Evolutionary conservation across 1,139 yeast species (phyloP).

Genomic region (Lodderomyces theae): DNA sequence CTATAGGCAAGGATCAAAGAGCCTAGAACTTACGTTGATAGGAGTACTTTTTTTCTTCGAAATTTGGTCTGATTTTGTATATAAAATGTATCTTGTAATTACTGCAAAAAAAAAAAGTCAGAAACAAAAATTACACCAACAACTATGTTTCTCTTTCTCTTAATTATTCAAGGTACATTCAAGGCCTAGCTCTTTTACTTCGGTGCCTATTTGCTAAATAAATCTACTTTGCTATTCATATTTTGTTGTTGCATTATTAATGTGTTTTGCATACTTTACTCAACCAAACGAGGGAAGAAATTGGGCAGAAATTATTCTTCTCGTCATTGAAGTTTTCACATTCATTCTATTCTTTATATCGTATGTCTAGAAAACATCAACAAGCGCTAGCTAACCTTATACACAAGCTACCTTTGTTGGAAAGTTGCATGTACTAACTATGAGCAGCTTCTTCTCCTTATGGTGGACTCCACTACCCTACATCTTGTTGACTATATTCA

Average conservation of each 20-base stretch:
- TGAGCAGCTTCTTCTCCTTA: slow-evolving; percentile 1
- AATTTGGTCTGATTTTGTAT: slow-evolving; percentile 1
- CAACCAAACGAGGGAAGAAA: background rate
- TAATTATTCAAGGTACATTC: too few species aligned
- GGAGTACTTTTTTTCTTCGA: too few species aligned
- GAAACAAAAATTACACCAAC: background rate
- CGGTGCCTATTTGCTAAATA: background rate
- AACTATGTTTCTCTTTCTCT: background rate
- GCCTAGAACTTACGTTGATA: background rate
- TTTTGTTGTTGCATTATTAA: too few species aligned
- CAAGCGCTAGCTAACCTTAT: background rate
- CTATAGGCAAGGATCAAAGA: background rate
- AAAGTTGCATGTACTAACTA: background rate
- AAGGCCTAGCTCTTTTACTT: too few species aligned
- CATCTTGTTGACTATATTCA: slow-evolving; percentile 1
- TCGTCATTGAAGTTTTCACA: slow-evolving; percentile 4
- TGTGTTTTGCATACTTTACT: background rate
- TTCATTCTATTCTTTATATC: slow-evolving; percentile 2
- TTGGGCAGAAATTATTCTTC: slow-evolving; percentile 4
- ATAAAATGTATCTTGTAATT: background rate
- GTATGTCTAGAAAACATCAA: slow-evolving; percentile 1
- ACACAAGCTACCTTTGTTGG: background rate
- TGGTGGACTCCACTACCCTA: slow-evolving; percentile 3
- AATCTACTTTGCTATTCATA: too few species aligned
- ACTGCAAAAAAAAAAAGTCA: background rate